Percentiles rank a stretch among this genome's conserved stretches.
phyloP scores from a whole-genome alignment of 345 rosid genomes.

The Balakata baccata region DNA sequence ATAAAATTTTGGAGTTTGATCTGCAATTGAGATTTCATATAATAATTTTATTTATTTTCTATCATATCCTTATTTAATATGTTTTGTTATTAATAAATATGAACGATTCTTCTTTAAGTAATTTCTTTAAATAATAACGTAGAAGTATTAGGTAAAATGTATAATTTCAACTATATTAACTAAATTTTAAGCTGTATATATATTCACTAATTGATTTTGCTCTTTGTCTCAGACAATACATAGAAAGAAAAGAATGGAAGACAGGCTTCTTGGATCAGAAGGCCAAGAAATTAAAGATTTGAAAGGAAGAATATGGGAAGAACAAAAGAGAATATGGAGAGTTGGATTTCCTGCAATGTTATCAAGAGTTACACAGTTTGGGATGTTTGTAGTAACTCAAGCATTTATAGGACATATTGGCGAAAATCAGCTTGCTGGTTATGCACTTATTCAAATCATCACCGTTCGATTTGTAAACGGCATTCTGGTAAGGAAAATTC shows the following conservation, averaged over 20 bases:
- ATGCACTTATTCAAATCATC: constrained; percentile 34
- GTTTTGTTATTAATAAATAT: too few relatives aligned
- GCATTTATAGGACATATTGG: constrained; percentile 47
- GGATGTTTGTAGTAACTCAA: constrained; percentile 51
- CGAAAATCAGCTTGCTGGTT: constrained; percentile 27
- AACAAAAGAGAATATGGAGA: constrained; percentile 43
- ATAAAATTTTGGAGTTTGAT: too few relatives aligned
- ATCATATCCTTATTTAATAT: too few relatives aligned
- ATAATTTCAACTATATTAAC: too few relatives aligned
- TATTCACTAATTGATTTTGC: too few relatives aligned
- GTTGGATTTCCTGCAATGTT: constrained; percentile 52
- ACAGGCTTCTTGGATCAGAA: constrained; percentile 29
- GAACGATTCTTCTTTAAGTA: too few relatives aligned
- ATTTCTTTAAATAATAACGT: too few relatives aligned
- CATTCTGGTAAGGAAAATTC: constrained; percentile 19
- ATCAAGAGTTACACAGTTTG: constrained; percentile 44
- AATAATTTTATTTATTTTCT: too few relatives aligned
- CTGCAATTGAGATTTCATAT: too few relatives aligned
- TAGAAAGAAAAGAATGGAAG: constrained; percentile 6
- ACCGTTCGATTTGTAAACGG: constrained; percentile 31
- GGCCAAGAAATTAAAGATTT: constrained; percentile 1
- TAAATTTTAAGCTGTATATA: too few relatives aligned
- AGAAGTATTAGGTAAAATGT: too few relatives aligned
- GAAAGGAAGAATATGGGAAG: constrained; percentile 30
- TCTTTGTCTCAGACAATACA: too few relatives aligned